Base-by-base conservation (phyloP, 2,329 filamentous ascomycete species). In the Diplocarpon mali region DNA sequence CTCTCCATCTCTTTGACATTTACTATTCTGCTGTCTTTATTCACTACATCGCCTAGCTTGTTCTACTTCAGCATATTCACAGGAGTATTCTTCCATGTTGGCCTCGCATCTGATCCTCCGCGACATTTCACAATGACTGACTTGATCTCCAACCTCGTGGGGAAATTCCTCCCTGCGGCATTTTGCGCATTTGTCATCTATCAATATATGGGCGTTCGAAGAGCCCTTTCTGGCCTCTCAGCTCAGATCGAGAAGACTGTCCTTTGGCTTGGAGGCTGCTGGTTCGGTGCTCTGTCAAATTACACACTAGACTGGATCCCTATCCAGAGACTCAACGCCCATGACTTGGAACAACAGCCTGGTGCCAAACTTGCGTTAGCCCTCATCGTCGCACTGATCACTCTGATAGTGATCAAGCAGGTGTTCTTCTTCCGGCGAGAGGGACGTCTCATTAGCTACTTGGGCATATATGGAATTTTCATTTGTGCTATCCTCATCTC, bases 241-340 rank as follows among this genome's bases (percentile, higher is more conserved):
- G 87, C 89, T 0, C 90, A 95, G 60, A 57, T 95, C 35, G 90
- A 95, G 59, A 95, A 94, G 69, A 85, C 87, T 0, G 65, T 96
- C 2, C 71, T 96, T 24, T 96, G 88, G 83, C 70, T 98, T 1
- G 89, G 89, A 1, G 82, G 80, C 7, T 88, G 84, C 59, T 98
- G 93, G 83, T 78, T 95, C 32, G 92, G 89, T 13, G 82, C 86
- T 1, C 67, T 98, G 53, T 90, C 90, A 59, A 96, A 96, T 65
- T 93, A 95, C 65, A 96, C 92, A 0, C 86, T 98, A 58, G 84
- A 87, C 57, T 83, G 85, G 65, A 95, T 98, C 49, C 92, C 92
- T 0, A 92, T 98, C 53, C 79, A 88, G 63, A 82, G 92, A 2
- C 72, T 98, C n/a, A 96, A 85, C 8, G 79, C 82, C 0, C 87